These are phyloP conservation scores for Sequoia sempervirens DNA, from an alignment of 75 land plant genomes.

Conservation along the genomic window DNA sequence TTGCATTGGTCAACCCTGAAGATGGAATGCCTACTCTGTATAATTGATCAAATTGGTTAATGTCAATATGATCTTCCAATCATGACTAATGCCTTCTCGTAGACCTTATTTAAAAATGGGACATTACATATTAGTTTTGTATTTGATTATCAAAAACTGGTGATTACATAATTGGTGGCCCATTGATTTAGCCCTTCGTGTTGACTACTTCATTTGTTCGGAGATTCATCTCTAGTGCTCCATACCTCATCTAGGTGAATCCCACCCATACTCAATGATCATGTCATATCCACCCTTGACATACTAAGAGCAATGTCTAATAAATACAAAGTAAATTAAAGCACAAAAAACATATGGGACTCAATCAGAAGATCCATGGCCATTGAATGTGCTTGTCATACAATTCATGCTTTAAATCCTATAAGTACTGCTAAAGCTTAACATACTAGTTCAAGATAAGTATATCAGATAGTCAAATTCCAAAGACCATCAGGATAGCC, in stretches of 20 bases:
- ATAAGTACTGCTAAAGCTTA: not conserved
- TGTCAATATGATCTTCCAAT: no score
- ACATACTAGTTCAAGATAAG: not conserved
- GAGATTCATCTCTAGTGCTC: not conserved
- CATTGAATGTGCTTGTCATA: not conserved
- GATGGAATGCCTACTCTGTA: no score
- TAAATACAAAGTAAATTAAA: not conserved
- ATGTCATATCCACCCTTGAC: not conserved
- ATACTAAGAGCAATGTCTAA: not conserved
- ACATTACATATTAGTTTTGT: not conserved
- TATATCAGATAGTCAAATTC: not conserved
- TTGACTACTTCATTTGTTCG: not conserved
- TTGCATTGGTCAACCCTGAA: no score
- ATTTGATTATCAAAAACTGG: not conserved
- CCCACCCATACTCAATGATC: not conserved
- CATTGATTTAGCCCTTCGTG: not conserved
- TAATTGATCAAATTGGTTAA: no score
- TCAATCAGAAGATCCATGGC: not conserved
- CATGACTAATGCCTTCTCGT: no score
- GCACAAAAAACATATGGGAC: not conserved
- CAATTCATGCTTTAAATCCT: not conserved
- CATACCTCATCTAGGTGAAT: not conserved
- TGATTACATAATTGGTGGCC: not conserved
- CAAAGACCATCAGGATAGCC: not conserved
- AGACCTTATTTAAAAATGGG: no score